Conservation (phyloP, 495 filamentous ascomycete genomes). For the Neurospora cerealis region DNA sequence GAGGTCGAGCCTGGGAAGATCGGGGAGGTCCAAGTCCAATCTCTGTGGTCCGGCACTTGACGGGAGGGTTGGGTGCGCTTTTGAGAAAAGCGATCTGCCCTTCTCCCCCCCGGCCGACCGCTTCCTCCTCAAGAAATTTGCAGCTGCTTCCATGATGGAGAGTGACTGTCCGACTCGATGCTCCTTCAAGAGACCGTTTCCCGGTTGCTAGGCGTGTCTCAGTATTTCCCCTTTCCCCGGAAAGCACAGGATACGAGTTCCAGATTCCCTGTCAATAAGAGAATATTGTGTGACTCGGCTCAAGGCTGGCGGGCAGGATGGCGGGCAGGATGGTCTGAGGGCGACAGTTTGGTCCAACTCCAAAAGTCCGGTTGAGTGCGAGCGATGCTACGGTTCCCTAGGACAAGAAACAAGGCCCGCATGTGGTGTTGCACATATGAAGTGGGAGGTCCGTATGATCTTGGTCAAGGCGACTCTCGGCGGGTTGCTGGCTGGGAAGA, state of each 20-base stretch:
- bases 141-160: constrained; percentile 15
- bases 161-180: not conserved
- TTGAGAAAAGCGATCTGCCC: constrained; percentile 26
- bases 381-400: not conserved
- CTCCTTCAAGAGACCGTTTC: not conserved
- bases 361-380: not conserved
- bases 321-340: not conserved
- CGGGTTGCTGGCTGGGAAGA: not conserved
- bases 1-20: not conserved
- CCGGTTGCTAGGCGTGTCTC: not conserved
- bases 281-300: not conserved
- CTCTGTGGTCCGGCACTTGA: not conserved
- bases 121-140: not conserved
- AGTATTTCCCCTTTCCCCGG: constrained; percentile 11
- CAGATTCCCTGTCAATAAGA: not conserved
- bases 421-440: constrained; percentile 21
- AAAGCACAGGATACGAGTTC: not conserved
- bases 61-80: constrained; percentile 25
- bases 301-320: not conserved
- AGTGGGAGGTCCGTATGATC: not conserved
- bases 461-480: not conserved
- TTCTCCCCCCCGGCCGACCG: constrained; percentile 1
- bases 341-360: not conserved
- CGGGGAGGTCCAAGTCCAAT: not conserved
- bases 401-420: constrained; percentile 10